Conservation (phyloP, 1,139 yeast genomes). For the Suhomyces chickasaworum region DNA sequence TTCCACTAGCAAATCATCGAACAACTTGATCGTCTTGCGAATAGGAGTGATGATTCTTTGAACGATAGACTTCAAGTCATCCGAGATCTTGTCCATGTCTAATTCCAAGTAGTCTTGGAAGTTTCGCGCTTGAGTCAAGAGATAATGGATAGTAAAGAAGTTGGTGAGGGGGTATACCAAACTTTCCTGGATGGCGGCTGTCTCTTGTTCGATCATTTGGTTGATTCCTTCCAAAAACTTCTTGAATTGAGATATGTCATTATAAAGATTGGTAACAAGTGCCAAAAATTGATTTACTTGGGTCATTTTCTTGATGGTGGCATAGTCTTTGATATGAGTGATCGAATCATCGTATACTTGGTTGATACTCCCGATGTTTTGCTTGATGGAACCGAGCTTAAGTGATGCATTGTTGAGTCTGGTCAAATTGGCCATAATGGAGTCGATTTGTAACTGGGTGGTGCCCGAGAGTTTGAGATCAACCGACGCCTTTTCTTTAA, state of each 20-base stretch:
- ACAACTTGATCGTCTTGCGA: slow-evolving; percentile 52
- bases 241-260: slow-evolving; percentile 61
- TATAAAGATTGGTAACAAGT: slow-evolving; percentile 66
- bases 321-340: slow-evolving; percentile 56
- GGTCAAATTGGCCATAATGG: slow-evolving; percentile 45
- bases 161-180: slow-evolving; percentile 61
- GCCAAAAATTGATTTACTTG: slow-evolving; percentile 70
- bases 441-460: slow-evolving; percentile 60
- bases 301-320: slow-evolving; percentile 61
- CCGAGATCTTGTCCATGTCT: slow-evolving; percentile 56
- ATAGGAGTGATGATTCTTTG: slow-evolving; percentile 57
- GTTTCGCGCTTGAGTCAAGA: slow-evolving; percentile 70
- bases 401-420: slow-evolving; percentile 39
- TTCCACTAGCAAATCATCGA: slow-evolving; percentile 65
- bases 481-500: slow-evolving; percentile 69
- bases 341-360: slow-evolving; percentile 56
- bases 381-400: slow-evolving; percentile 50
- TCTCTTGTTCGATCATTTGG: slow-evolving; percentile 54
- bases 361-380: slow-evolving; percentile 61
- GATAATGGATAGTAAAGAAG: slow-evolving; percentile 67
- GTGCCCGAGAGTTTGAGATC: slow-evolving; percentile 70
- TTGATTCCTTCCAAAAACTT: slow-evolving; percentile 53
- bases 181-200: slow-evolving; percentile 49
- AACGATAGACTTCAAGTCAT: slow-evolving; percentile 72
- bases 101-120: slow-evolving; percentile 71